Percentiles rank a stretch among this genome's conserved stretches.
phyloP scores from a whole-genome alignment of 2,329 filamentous ascomycete genomes.

The Alternaria triticina region DNA sequence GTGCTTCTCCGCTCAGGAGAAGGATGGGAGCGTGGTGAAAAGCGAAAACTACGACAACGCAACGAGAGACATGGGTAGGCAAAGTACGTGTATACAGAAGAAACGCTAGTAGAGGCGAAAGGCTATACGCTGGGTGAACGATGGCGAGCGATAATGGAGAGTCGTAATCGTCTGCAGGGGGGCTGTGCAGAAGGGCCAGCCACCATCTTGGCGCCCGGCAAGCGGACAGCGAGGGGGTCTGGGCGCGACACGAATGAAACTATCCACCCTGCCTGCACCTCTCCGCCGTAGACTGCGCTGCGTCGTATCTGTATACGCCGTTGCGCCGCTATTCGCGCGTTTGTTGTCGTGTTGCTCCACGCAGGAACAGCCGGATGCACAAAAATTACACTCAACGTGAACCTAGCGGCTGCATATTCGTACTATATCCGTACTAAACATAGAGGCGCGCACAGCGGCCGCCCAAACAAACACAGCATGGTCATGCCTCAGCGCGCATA shows the following conservation, averaged over 20 bases:
- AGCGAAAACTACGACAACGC: slow-evolving; percentile 16
- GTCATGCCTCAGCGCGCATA: slow-evolving; percentile 8
- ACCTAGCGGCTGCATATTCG: neutral
- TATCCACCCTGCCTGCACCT: slow-evolving; percentile 3
- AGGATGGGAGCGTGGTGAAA: neutral
- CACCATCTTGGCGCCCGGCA: slow-evolving; percentile 20
- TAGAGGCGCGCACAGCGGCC: neutral
- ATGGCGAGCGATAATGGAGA: slow-evolving; percentile 22
- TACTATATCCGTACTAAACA: slow-evolving; percentile 7
- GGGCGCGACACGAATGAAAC: slow-evolving; percentile 31
- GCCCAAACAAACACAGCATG: slow-evolving; percentile 3
- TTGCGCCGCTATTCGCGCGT: neutral
- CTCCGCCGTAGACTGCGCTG: neutral
- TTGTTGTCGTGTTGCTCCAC: neutral
- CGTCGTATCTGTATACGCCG: neutral
- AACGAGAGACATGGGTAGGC: slow-evolving; percentile 42
- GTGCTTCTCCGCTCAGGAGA: slow-evolving; percentile 28
- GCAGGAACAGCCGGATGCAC: neutral
- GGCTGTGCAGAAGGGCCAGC: slow-evolving; percentile 1
- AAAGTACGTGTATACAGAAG: slow-evolving; percentile 10
- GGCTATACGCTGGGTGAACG: slow-evolving; percentile 13
- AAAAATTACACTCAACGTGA: neutral
- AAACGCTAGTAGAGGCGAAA: slow-evolving; percentile 12
- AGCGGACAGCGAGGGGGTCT: slow-evolving; percentile 18
- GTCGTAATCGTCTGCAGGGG: slow-evolving; percentile 26